Evolutionary conservation across 1,284 basidiomycete genomes (phyloP).

Genomic region (Coriolopsis trogii): DNA sequence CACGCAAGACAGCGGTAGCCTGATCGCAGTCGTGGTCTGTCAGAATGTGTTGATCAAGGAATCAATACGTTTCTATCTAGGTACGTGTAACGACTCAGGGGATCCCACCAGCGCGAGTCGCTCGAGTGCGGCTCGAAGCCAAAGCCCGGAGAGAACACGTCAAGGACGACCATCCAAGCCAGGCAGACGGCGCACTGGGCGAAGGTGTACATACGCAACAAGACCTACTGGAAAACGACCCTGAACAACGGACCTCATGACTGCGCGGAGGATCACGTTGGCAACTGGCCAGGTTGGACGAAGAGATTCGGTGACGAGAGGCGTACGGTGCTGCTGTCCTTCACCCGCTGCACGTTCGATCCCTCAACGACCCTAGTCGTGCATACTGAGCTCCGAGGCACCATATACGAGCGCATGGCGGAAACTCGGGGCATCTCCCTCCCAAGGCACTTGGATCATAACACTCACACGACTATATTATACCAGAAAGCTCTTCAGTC

Average conservation of each 20-base stretch:
- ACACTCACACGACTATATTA: too few relatives aligned
- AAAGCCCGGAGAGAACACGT: too few relatives aligned
- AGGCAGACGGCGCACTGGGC: background rate
- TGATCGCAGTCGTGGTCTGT: too few relatives aligned
- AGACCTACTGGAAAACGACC: background rate
- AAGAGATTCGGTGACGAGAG: constrained; percentile 1
- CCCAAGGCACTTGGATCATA: too few relatives aligned
- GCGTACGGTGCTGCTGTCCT: constrained; percentile 4
- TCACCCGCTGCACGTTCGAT: background rate
- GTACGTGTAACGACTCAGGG: too few relatives aligned
- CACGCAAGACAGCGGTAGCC: too few relatives aligned
- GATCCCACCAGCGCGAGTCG: too few relatives aligned
- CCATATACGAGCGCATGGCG: background rate
- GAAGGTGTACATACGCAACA: background rate
- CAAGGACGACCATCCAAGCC: too few relatives aligned
- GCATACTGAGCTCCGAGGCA: background rate
- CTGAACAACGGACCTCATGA: background rate
- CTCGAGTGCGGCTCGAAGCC: too few relatives aligned
- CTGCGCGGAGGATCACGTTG: constrained; percentile 4
- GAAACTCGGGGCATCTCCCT: background rate
- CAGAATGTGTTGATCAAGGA: too few relatives aligned
- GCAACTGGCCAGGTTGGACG: background rate
- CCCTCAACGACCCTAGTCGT: background rate
- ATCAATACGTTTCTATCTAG: too few relatives aligned
- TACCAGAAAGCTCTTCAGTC: too few relatives aligned